Evolutionary conservation across 2,329 filamentous ascomycete species (phyloP).

Genomic region (Fusarium dlaminii): DNA sequence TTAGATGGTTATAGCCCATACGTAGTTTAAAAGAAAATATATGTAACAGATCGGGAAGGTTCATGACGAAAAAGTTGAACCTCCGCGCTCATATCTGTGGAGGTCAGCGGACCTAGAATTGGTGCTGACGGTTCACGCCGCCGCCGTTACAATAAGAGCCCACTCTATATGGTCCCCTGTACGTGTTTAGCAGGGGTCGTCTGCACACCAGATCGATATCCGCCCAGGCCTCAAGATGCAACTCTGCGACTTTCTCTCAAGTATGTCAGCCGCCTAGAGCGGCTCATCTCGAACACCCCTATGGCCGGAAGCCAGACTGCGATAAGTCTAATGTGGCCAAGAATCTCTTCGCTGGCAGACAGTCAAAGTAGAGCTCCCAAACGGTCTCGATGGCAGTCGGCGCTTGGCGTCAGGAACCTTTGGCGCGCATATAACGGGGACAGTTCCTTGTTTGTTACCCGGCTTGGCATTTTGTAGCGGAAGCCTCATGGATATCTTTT

Average conservation of each 20-base stretch:
- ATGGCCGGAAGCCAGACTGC: not conserved
- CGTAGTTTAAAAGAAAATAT: not conserved
- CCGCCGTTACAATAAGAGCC: conserved; percentile 29
- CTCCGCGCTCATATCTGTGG: conserved; percentile 9
- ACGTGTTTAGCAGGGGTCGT: conserved; percentile 12
- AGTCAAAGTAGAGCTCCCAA: not conserved
- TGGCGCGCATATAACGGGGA: conserved; percentile 23
- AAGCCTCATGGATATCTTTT: conserved; percentile 16
- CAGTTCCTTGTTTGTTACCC: conserved; percentile 16
- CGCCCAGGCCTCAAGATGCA: conserved; percentile 6
- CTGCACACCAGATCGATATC: conserved; percentile 28
- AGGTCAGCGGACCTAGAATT: conserved; percentile 3
- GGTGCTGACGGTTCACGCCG: conserved; percentile 18
- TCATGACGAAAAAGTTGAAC: conserved; percentile 4
- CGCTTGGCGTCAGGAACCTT: conserved; percentile 27
- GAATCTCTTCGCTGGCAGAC: conserved; percentile 1
- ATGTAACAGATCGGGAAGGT: conserved; percentile 10
- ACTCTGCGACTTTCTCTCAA: not conserved
- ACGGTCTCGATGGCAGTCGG: conserved; percentile 1
- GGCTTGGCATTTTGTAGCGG: conserved; percentile 3
- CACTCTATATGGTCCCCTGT: conserved; percentile 23
- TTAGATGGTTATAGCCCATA: conserved; percentile 17
- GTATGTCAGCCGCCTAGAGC: not conserved
- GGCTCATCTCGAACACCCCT: not conserved
- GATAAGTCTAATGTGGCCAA: conserved; percentile 9